Conservation (phyloP, 108 stramenopile genomes). For the Phaeodactylum tricornutum region DNA sequence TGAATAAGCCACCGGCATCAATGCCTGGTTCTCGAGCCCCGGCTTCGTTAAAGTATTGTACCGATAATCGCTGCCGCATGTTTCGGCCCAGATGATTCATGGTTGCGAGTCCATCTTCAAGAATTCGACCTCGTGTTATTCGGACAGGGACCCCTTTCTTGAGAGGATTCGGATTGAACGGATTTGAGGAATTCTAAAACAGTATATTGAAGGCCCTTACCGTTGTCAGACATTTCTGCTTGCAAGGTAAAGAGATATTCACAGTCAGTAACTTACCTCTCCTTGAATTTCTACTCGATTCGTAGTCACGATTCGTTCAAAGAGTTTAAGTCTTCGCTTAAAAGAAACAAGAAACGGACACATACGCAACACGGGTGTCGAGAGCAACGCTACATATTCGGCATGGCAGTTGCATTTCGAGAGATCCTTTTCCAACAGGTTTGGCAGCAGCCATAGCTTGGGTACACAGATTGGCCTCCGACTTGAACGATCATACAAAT, state of each 20-base stretch:
- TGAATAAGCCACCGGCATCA: conserved; percentile 97
- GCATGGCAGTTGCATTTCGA: conserved; percentile 45
- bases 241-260: conserved; percentile 23
- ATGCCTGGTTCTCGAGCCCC: conserved; percentile 82
- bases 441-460: conserved; percentile 72
- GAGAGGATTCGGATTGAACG: conserved; percentile 34
- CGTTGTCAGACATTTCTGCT: too few relatives aligned
- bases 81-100: conserved; percentile 72
- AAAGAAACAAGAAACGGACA: conserved; percentile 83
- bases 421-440: conserved; percentile 59
- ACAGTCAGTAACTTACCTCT: too few relatives aligned
- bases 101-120: conserved; percentile 75
- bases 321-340: conserved; percentile 74
- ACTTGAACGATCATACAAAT: conserved; percentile 76
- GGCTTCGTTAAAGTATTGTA: conserved; percentile 75
- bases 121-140: conserved; percentile 70
- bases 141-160: conserved; percentile 70
- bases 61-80: conserved; percentile 69
- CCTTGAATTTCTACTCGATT: conserved; percentile 46
- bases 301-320: conserved; percentile 73
- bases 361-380: conserved; percentile 56
- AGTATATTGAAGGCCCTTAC: too few relatives aligned
- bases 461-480: conserved; percentile 71
- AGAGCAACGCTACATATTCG: conserved; percentile 46
- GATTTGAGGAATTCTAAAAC: conserved; percentile 27